Evolutionary conservation across 176 grass and related monocot genomes (phyloP).

Genomic region (Microstegium vimineum): DNA sequence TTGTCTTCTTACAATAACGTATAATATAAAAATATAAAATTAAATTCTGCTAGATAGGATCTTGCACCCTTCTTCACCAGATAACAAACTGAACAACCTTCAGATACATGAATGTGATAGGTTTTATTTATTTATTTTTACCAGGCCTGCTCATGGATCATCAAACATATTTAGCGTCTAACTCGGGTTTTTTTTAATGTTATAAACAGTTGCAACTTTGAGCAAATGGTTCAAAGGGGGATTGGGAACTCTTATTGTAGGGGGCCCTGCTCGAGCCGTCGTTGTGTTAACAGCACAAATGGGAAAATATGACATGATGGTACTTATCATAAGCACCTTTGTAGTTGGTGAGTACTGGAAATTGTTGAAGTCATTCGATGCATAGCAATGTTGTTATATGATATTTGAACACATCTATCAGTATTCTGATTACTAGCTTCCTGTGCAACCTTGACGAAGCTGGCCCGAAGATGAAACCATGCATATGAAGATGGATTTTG

Average conservation of each 20-base stretch:
- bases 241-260: conserved; percentile 67
- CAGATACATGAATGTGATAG: not conserved
- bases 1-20: too few relatives aligned
- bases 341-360: conserved; percentile 49
- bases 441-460: conserved; percentile 54
- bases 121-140: not conserved
- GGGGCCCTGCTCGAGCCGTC: conserved; percentile 65
- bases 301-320: conserved; percentile 39
- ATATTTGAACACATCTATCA: not conserved
- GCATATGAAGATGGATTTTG: conserved; percentile 96
- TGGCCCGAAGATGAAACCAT: conserved; percentile 68
- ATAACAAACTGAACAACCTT: not conserved
- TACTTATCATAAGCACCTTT: conserved; percentile 68
- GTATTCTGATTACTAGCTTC: conserved; percentile 31
- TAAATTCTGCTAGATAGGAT: too few relatives aligned
- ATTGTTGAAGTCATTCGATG: not conserved
- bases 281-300: conserved; percentile 45
- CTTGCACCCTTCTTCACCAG: not conserved
- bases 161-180: not conserved
- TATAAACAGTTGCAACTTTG: conserved; percentile 81
- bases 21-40: too few relatives aligned
- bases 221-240: conserved; percentile 90
- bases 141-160: not conserved
- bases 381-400: not conserved
- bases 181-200: not conserved